Evolutionary conservation across 306 rosid genomes (phyloP), one percentile per base, ranked within the genome.

Genomic region (Vigna reflexopilosa): DNA sequence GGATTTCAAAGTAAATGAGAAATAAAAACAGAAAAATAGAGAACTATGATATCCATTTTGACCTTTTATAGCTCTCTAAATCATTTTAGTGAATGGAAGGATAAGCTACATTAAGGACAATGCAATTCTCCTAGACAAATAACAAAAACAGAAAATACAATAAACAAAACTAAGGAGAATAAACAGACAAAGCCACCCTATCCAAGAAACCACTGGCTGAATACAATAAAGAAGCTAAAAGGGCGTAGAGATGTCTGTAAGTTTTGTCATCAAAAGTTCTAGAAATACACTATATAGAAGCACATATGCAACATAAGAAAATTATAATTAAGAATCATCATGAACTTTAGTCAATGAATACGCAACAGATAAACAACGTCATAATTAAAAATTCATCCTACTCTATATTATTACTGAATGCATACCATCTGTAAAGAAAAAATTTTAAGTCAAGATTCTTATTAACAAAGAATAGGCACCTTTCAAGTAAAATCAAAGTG

Each of bases 1-100:
- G 77, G 71, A 78, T 22, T 47, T 40, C 64, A 64, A 26, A 77
- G 67, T 49, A 49, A 57, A 70, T 34, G 66, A 38, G 51, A 73
- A 15, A n/a, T 42, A 12, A 56, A 64, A 77, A 51, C 68, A 66
- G 63, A 17, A 34, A 72, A 71, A 65, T 13, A 51, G 70, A 77
- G 67, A 83, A 78, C 34, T 8, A 50, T 15, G 67, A 67, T 52
- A 77, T 52, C 56, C 38, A 52, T 76, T 76, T 65, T 52, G 26
- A 38, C 54, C n/a, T 77, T 51, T 66, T 24, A n/a, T 52, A 52
- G 54, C 54, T 38, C 73, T 65, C 55, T 75, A 44, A 26, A 48
- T 61, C 67, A 77, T 52, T 24, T 52, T 54, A 66, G 55, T 66
- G 45, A 24, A 66, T 5, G 20, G 32, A 77, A 66, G 81, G 67